Base-by-base conservation (phyloP, 176 grass and related monocot genomes). In the Hsuehochloa calcarea region DNA sequence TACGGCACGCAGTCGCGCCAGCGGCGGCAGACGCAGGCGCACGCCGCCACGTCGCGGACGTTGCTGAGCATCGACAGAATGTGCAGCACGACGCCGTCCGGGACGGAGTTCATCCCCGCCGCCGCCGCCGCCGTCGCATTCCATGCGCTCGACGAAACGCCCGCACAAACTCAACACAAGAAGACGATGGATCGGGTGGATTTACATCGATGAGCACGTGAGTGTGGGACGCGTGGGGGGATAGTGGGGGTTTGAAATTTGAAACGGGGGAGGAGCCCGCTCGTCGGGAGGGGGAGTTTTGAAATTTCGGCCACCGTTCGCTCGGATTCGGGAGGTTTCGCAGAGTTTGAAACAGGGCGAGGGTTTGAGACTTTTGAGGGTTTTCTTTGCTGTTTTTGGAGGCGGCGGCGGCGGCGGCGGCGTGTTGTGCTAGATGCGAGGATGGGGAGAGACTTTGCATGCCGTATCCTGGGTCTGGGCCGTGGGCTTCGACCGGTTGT, bases 1-100 rank as follows among this genome's bases (percentile, higher is more conserved):
- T 91, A 99, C 10, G 91, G 96, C 40, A 96, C 81, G 69, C 90
- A 90, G 38, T 95, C 90, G 75, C 84, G 90, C 96, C 96, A 99
- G 75, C 90, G 88, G 52, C 80, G 83, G 85, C 89, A 94, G 65
- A 96, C 91, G 88, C 81, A 86, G n/a, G 88, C 80, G 85, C 93
- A 92, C 25, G 93, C 84, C 26, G 93, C 96, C 41, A 99, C 83
- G 72, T 99, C 93, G 59, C 91, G 89, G 31, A 89, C 91, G 81
- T 93, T 99, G 87, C 80, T 96, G 35, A 96, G 87, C 68, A 87
- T 87, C 55, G 93, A 94, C 38, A 96, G 87, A 49, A 96, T 91
- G 86, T 89, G 91, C 77, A 94, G 91, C 41, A 99, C 84, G 14
- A 99, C 92, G 58, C 89, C 96, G 22, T 96, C 96, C 7, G 96